A percentile compares a stretch with the other conserved stretches of the same genome.
Conservation (phyloP, 306 rosid genomes). For the Glycyrrhiza uralensis region DNA sequence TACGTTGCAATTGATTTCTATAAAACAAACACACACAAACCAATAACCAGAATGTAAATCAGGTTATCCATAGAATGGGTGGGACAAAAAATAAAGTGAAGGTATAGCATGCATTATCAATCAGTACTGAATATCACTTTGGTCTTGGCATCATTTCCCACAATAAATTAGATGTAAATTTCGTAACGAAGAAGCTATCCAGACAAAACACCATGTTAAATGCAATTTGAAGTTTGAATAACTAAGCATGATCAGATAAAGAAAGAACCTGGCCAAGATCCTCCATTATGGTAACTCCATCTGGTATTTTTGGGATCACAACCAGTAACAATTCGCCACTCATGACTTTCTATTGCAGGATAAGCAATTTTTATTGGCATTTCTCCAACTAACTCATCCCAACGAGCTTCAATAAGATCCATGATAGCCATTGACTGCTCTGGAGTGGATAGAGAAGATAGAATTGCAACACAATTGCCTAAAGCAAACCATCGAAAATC, state of each 20-base stretch:
- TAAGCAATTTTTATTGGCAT: constrained; percentile 83
- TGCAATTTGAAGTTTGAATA: not conserved
- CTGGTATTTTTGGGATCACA: constrained; percentile 95
- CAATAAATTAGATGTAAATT: not conserved
- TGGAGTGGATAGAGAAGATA: constrained; percentile 81
- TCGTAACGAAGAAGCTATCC: not conserved
- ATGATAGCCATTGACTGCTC: constrained; percentile 90
- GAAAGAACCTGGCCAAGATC: constrained; percentile 93
- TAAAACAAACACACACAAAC: not conserved
- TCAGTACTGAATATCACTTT: not conserved
- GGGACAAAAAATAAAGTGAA: not conserved
- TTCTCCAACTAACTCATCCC: constrained; percentile 96
- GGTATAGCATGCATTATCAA: not conserved
- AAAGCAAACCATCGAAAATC: constrained; percentile 94
- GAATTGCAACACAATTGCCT: constrained; percentile 86
- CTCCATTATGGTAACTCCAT: constrained; percentile 98
- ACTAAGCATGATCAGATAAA: constrained; percentile 20
- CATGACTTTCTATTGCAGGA: constrained; percentile 90
- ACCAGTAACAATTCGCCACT: constrained; percentile 87
- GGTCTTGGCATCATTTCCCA: not conserved
- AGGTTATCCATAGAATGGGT: not conserved
- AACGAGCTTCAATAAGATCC: constrained; percentile 90
- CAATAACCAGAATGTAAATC: not conserved
- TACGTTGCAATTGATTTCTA: not conserved
- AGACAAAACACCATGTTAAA: not conserved